Evolutionary conservation across 805 yeast genomes (phyloP).

Genomic region (Ogataea angusta): DNA sequence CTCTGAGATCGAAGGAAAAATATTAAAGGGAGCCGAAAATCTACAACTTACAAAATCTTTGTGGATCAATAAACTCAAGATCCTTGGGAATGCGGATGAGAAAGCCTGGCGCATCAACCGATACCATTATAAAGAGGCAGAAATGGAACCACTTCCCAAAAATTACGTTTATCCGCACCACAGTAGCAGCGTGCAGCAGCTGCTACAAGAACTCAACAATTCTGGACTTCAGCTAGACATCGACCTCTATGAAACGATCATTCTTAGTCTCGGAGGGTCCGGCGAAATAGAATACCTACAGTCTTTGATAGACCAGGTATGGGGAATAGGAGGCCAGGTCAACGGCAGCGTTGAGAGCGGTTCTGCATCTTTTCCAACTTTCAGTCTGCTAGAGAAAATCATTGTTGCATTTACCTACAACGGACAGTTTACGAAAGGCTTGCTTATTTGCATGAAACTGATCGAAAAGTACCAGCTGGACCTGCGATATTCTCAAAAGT

Average conservation of each 20-base stretch:
- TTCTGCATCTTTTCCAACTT: constrained; percentile 27
- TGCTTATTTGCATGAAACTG: constrained; percentile 24
- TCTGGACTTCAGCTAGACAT: constrained; percentile 21
- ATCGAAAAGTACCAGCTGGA: constrained; percentile 23
- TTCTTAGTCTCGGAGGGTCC: constrained; percentile 29
- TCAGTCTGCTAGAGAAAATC: constrained; percentile 24
- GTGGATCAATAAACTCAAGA: constrained; percentile 25
- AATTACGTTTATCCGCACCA: constrained; percentile 15
- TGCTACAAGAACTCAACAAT: constrained; percentile 20
- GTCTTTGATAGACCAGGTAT: constrained; percentile 23
- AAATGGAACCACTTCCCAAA: constrained; percentile 10
- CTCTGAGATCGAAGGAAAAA: constrained; percentile 18
- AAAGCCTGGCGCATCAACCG: constrained; percentile 27
- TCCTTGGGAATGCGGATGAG: constrained; percentile 24
- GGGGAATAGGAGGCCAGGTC: constrained; percentile 25
- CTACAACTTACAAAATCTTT: constrained; percentile 21
- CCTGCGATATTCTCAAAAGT: constrained; percentile 18
- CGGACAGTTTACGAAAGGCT: constrained; percentile 27
- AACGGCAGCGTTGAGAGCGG: constrained; percentile 5
- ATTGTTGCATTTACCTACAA: constrained; percentile 31
- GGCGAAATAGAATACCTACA: constrained; percentile 26
- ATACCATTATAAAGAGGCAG: constrained; percentile 16
- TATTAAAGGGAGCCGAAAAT: background rate
- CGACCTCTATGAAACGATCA: constrained; percentile 22
- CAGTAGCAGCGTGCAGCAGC: constrained; percentile 11